Base-by-base conservation (phyloP, 305 asterid genomes). In the Lippia alba region DNA sequence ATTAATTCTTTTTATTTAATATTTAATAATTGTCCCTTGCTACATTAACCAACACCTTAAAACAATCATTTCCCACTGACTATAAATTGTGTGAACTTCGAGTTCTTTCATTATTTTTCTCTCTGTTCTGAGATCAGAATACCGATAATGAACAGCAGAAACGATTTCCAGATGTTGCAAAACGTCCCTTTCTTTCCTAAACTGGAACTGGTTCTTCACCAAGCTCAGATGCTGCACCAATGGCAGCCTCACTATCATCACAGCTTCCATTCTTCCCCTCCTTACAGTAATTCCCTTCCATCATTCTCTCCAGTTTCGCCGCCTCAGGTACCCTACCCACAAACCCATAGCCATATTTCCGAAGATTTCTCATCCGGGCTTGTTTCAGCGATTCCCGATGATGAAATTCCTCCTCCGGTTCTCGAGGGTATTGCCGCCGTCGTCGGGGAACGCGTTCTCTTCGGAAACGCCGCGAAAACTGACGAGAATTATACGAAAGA, bases 371-470 rank as follows among this genome's bases (percentile, higher is more conserved):
- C 70, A 1, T 46, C 44, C 16, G 14, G 19, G 39, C 48, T 44
- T 41, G 16, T 17, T 8, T 16, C 48, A n/a, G 19, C 9, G 9
- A 36, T 49, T n/a, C 4, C 55, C 1, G 17, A 70, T n/a, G 17
- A 54, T 0, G 2, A 67, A 11, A 70, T 66, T 50, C 71, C 74
- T 51, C 81, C 74, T 32, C 68, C 65, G 12, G 81, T 71, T 16
- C 85, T 81, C 5, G 85, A 81, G 60, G 82, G 85, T 1, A 81
- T 81, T 4, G 85, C 78, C 9, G 85, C 85, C n/a, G 79, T 81
- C 10, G 85, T 81, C 61, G 85, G 85, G 0, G 82, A 74, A 16
- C 78, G 48, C 51, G 81, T 92, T 33, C 96, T 92, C 34, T 92
- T 74, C 24, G 96, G 96, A 1, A 24, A 59, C 14, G 12, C 55